Evolutionary conservation across 331 rosid genomes (phyloP), one percentile per base, ranked within the genome.

Genomic region (Prunus yedoensis): DNA sequence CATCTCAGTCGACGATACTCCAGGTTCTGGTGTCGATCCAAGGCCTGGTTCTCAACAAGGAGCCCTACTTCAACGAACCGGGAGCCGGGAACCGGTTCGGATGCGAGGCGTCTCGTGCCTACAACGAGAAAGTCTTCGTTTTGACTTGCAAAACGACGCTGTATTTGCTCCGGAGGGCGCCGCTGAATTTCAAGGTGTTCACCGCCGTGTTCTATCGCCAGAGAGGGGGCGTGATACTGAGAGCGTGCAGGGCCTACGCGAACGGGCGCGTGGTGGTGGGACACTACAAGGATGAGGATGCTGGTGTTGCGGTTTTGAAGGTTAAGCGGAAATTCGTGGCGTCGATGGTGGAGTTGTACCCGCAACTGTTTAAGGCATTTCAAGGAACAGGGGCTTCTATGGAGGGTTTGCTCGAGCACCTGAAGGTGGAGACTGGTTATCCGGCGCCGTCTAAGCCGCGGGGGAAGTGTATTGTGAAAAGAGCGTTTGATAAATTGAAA

Each of bases 41-140:
- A 60, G 93, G 66, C 0, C 87, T 92, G 63, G 89, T 92, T n/a
- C 82, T 92, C 23, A 87, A 84, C 58, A 86, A 87, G 38, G 74
- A 76, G 4, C 97, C 97, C 0, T 87, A 23, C 11, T 92, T 59
- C 67, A 89, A 92, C 75, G 93, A 92, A 20, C 90, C 93, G n/a
- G 76, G 80, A 0, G 1, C 4, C 3, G 76, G 28, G 4, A 12
- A 12, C 1, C 47, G 58, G 5, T 10, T 27, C 2, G 38, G 79
- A 77, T 58, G 21, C 14, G 76, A 17, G n/a, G 16, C 0, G 16
- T 85, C 92, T 1, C 77, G 57, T 10, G 77, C 71, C 0, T 91
- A 88, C 69, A 86, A 45, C 25, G 84, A 82, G 72, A 5, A 30
- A 3, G 88, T 16, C 0, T 91, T 83, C 21, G 0, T 54, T 0